Base-by-base conservation (phyloP, 1,284 basidiomycete genomes). In the Puccinia horiana region DNA sequence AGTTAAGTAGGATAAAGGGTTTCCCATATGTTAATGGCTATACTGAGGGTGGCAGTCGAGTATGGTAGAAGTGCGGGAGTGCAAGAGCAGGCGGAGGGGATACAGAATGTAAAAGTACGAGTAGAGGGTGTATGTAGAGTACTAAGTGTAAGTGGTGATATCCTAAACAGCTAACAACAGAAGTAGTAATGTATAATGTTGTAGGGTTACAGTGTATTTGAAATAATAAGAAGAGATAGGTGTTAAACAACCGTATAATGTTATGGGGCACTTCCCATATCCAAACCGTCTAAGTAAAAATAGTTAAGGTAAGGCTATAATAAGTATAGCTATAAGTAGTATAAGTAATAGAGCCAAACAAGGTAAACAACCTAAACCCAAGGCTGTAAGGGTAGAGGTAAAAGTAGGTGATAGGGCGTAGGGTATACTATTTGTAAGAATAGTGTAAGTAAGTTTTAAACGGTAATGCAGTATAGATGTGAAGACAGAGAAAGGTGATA, bases 1-100 rank as follows among this genome's bases (percentile, higher is more conserved):
- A 58, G 29, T 58, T 58, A 58, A 58, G 56, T 58, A 58, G 56
- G 56, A 58, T 58, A 58, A 58, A 58, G 56, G 56, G 56, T 58
- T 32, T 58, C 29, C 56, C 56, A 58, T 58, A 58, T 58, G 56
- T 58, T 58, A 58, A 58, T 58, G 20, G 29, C 56, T 58, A 58
- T 58, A 20, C 29, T 58, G 56, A 58, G 56, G 56, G 56, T 58
- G 20, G 56, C 20, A 32, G 20, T 58, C 56, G 29, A 58, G 42
- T 44, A 6, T 44, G 42, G 56, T 32, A 58, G 56, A 58, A 58
- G 20, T 23, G 56, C 56, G 20, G 56, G 56, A 32, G 42, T 44
- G 42, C 42, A 58, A 32, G 20, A 58, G 29, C 20, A 58, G 56
- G 56, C 56, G 56, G 56, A 32, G 56, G 56, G 56, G 56, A 23